Percentiles rank a stretch among this genome's conserved stretches.
Conservation (phyloP, 2,329 filamentous ascomycete species). For the Pezicula radicicola region DNA sequence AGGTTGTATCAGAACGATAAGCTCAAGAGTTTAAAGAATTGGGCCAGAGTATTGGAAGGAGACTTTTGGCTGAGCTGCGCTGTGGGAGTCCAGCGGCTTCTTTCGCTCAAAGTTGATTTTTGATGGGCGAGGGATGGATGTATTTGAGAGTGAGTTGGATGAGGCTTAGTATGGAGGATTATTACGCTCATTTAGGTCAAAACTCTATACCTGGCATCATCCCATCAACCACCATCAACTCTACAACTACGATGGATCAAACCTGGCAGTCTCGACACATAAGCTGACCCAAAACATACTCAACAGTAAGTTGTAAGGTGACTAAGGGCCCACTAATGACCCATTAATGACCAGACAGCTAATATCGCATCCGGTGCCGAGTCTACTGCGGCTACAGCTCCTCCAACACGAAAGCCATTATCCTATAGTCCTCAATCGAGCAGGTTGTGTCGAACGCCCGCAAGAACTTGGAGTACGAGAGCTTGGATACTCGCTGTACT, state of each 20-base stretch:
- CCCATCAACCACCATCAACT: constrained; percentile 7
- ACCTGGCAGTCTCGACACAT: constrained; percentile 5
- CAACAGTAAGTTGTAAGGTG: constrained; percentile 9
- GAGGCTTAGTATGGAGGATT: too few species aligned
- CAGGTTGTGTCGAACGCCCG: constrained; percentile 7
- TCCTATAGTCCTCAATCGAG: constrained; percentile 10
- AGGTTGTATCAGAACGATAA: too few species aligned
- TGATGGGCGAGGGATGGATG: too few species aligned
- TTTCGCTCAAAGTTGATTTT: too few species aligned
- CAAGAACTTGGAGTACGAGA: constrained; percentile 3
- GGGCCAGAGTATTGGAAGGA: too few species aligned
- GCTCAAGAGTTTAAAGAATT: too few species aligned
- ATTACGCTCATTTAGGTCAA: too few species aligned
- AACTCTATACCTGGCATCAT: constrained; percentile 1
- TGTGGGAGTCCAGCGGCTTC: too few species aligned
- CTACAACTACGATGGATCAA: constrained; percentile 7
- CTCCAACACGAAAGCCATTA: constrained; percentile 5
- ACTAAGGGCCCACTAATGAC: constrained; percentile 3
- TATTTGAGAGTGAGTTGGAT: too few species aligned
- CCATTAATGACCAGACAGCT: constrained; percentile 5
- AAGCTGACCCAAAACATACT: constrained; percentile 1
- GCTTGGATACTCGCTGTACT: constrained; percentile 1
- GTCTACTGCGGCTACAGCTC: too few species aligned
- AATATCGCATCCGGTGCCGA: not conserved
- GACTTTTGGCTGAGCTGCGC: too few species aligned